Base-by-base conservation (phyloP, 1,139 yeast genomes). In the Candida sp. region DNA sequence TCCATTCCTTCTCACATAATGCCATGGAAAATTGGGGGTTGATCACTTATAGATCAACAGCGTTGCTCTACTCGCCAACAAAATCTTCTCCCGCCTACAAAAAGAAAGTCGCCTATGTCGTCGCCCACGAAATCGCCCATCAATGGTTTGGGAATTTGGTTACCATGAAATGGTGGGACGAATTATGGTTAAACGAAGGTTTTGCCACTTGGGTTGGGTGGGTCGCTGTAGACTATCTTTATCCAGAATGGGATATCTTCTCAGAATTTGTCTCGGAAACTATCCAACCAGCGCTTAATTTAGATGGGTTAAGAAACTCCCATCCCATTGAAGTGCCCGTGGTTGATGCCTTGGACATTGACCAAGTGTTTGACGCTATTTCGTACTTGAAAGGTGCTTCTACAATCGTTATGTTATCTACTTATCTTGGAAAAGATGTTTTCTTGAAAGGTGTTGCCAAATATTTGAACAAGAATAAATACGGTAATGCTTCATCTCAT, bases 371-470 rank as follows among this genome's bases (percentile, higher is more conserved):
- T 55, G 84, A 79, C 55, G 73, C 77, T 19, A 77, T 77, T 45
- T 86, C 95, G 19, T 88, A 88, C 64, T 72, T 83, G 48, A 85
- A 88, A 68, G 96, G 96, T 51, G 84, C 89, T n/a, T 80, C 88
- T 4, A 71, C 84, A 35, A 79, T 85, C 52, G 74, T 81, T 57
- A 85, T 85, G 93, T 70, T 85, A 50, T 76, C 87, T 33, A 77
- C 77, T 52, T 83, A 82, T 70, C 66, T 86, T 51, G 90, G 90
- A 33, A 79, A 75, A 46, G 85, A 82, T 34, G 64, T 68, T 4
- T 85, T 85, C 66, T 73, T 85, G 51, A 74, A 79, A 56, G 93
- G 96, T 54, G 90, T 86, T 21, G 78, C 89, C 9, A 65, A 73
- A 53, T 85, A 85, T 65, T 76, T 88, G 64, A 77, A 81, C 56